Percentiles rank a stretch among this genome's conserved stretches.
Conservation (phyloP, 2,329 filamentous ascomycete genomes). For the Falciphora oryzae region DNA sequence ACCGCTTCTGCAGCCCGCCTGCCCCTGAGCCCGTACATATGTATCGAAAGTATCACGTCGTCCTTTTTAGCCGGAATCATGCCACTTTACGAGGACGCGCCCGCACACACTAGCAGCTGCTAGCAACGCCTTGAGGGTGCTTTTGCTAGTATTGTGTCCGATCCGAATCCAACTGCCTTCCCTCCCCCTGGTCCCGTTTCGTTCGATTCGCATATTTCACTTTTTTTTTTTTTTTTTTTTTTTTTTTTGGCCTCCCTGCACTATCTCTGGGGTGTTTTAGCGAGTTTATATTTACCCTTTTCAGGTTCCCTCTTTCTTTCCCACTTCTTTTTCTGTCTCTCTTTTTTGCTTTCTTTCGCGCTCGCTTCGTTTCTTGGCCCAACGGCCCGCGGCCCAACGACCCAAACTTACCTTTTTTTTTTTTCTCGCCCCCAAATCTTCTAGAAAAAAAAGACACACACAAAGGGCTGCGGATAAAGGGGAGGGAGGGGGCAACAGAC, state of each 20-base stretch:
- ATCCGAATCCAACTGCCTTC: background rate
- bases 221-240: too few relatives aligned
- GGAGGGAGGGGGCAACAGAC: constrained; percentile 22
- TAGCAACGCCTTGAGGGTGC: background rate
- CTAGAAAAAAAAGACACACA: background rate
- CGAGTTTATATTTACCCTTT: constrained; percentile 13
- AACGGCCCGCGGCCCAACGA: background rate
- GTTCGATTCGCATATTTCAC: background rate
- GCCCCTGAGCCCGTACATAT: constrained; percentile 1
- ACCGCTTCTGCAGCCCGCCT: too few relatives aligned
- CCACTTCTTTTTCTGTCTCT: constrained; percentile 13
- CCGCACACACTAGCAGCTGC: background rate
- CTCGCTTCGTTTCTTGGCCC: background rate
- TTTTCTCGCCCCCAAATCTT: too few relatives aligned
- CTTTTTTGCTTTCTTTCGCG: constrained; percentile 9
- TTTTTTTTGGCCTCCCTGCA: background rate
- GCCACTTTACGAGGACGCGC: background rate
- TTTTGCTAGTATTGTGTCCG: background rate
- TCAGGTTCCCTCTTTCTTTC: constrained; percentile 8
- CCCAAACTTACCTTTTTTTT: too few relatives aligned
- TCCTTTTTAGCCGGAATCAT: background rate
- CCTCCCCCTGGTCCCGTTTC: background rate
- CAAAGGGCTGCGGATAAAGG: background rate
- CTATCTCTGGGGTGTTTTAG: background rate
- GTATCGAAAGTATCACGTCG: background rate